Conservation (phyloP, 768 basidiomycete species). For the Suillus placidus region DNA sequence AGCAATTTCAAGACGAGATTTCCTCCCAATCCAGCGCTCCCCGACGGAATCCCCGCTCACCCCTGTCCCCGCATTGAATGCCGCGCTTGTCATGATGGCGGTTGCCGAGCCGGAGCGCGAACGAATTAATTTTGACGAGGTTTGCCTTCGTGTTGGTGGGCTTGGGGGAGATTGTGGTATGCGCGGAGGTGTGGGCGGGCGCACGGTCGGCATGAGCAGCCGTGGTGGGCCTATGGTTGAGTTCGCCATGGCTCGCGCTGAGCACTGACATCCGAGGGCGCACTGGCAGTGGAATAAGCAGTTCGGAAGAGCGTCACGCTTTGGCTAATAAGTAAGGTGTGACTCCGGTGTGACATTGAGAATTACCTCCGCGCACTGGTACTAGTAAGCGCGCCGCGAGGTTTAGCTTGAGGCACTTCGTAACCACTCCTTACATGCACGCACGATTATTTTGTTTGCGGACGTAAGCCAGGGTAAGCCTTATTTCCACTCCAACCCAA, state of each 20-base stretch:
- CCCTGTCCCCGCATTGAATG: conserved; percentile 13
- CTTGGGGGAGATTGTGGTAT: conserved; percentile 16
- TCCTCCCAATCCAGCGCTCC: conserved; percentile 48
- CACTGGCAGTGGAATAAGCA: background rate
- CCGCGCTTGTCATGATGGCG: conserved; percentile 23
- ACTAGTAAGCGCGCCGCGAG: too few species aligned
- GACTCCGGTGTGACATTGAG: conserved; percentile 1
- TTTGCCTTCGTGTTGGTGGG: conserved; percentile 25
- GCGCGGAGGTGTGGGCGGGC: conserved; percentile 20
- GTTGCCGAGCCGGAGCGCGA: conserved; percentile 36
- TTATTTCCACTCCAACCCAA: background rate
- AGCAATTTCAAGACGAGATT: conserved; percentile 51
- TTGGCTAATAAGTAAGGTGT: background rate
- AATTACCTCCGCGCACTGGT: background rate
- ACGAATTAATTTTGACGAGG: conserved; percentile 31
- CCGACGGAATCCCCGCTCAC: conserved; percentile 23
- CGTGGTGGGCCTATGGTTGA: conserved; percentile 12
- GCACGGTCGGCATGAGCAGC: conserved; percentile 38
- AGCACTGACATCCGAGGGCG: background rate
- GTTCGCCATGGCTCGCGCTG: conserved; percentile 8
- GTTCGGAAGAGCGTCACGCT: background rate
- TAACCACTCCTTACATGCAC: background rate
- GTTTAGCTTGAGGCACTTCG: background rate
- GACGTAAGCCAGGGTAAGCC: background rate
- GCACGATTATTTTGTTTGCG: background rate